Evolutionary conservation across 164 flowering plant genomes (phyloP), one percentile per base, ranked within the genome.

Genomic region (Chimonanthus praecox): DNA sequence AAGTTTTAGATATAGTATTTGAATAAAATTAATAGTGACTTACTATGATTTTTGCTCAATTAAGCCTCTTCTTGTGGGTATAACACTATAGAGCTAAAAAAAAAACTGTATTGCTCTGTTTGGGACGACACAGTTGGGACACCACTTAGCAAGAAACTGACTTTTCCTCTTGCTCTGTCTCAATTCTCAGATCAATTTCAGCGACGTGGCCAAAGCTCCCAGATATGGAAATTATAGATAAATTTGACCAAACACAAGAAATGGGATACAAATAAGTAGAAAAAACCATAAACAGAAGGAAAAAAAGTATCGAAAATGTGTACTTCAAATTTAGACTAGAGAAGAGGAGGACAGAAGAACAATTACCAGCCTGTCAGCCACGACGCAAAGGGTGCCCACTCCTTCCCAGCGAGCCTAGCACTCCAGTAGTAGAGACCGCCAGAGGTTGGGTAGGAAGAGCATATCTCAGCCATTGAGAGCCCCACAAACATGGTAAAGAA

Each of bases 341-440:
- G 66, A 70, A 73, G 47, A 66, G 64, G 45, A 49, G 9, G 7
- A 20, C 16, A 47, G 47, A 20, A 13, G 58, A 51, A 71, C 46
- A 51, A 51, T 84, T 89, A 94, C 99, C 99, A 92, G 84, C 99
- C 97, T 66, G 99, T 94, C 69, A 91, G 73, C 98, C 98, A 94
- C 0, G 99, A 89, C 46, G 98, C 99, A 82, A 92, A 92, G 49
- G 99, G 97, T n/a, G 99, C 98, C 97, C 97, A 94, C 15, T 21
- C 6, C 3, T 88, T 90, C 63, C 98, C 97, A 76, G 98, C 94
- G 68, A 92, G 94, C 83, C 83, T 89, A 33, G 97, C 95, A 75
- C 97, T 94, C 98, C 98, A 94, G 69, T 87, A 90, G 80, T 92
- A 92, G 21, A 94, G 91, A 33, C 98, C 98, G 20, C 97, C 98